Evolutionary conservation across 2,329 filamentous ascomycete species (phyloP), one percentile per base, ranked within the genome.

Genomic region (Hymenoscyphus occultus): DNA sequence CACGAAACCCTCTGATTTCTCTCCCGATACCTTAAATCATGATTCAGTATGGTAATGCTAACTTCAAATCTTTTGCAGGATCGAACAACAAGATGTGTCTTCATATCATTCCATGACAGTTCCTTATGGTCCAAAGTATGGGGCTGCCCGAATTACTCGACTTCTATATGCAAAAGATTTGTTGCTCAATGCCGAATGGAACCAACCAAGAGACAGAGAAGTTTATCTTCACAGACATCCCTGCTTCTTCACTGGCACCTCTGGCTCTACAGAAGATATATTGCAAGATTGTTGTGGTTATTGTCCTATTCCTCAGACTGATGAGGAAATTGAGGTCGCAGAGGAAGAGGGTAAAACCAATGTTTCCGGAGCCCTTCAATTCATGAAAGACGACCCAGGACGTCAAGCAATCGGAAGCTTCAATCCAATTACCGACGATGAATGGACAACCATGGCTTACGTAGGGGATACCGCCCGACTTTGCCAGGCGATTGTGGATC

Each of bases 361-460:
- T 73, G 86, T 96, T 28, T 90, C 88, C 2, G 92, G 92, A 9
- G 82, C 84, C 28, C 82, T 95, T 10, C 81, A 82, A 0, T 96
- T 96, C 76, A 81, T 95, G 70, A 89, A 88, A 68, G 91, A 96
- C 71, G 86, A 96, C 70, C 91, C 92, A 1, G 92, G 92, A 19
- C 83, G 92, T 63, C 92, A 95, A 77, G 78, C 82, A 45, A 87
- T 89, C 69, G 86, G 86, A 32, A 86, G 83, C 10, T 96, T 96
- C 78, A 90, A 95, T 71, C 92, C 92, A 0, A 82, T 94, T 45
- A 93, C 90, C 0, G 87, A 92, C 54, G 83, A 91, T 60, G 91
- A 95, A 73, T 96, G 92, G 91, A 95, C 92, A 0, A 90, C 93
- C 69, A 95, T 96, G 91, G 91, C 92, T 0, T 96, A 96, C 70